Percentiles rank a stretch among this genome's conserved stretches.
Evolutionary conservation across 352 stramenopile genomes (phyloP).

Genomic region (Vaucheria bursata): DNA sequence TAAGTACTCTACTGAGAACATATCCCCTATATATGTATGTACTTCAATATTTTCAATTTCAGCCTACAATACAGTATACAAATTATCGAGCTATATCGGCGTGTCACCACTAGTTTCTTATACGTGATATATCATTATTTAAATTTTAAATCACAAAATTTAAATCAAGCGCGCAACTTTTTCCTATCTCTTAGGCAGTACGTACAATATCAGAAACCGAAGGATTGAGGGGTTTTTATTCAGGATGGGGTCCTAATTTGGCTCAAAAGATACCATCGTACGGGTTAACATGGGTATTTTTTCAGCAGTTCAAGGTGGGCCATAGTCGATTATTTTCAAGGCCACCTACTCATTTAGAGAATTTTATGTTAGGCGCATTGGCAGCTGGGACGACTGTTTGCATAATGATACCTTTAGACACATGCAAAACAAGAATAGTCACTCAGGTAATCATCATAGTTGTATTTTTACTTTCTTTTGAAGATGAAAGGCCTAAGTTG

Average conservation of each 20-base stretch:
- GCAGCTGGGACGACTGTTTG: constrained; percentile 63
- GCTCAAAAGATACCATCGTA: constrained; percentile 72
- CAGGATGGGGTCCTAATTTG: constrained; percentile 65
- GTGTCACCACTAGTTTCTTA: too few species aligned
- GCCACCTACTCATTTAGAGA: constrained; percentile 63
- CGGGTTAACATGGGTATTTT: constrained; percentile 72
- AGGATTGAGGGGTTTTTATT: constrained; percentile 65
- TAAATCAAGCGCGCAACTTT: too few species aligned
- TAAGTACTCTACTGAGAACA: too few species aligned
- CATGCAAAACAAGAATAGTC: constrained; percentile 68
- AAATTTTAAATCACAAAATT: too few species aligned
- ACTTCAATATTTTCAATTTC: too few species aligned
- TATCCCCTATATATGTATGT: too few species aligned
- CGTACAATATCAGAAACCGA: constrained; percentile 39
- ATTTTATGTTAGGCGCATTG: constrained; percentile 67
- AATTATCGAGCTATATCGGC: too few species aligned
- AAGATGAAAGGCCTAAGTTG: too few species aligned
- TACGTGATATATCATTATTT: too few species aligned
- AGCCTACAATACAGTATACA: too few species aligned
- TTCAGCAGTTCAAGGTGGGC: constrained; percentile 66
- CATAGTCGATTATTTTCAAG: constrained; percentile 47
- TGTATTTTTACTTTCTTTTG: too few species aligned
- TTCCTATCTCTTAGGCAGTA: too few species aligned
- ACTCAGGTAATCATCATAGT: constrained; percentile 51
- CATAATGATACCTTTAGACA: constrained; percentile 76